Percentiles rank a stretch among this genome's conserved stretches.
These are phyloP conservation scores for Botrytis aclada DNA, from an alignment of 2,329 filamentous ascomycete genomes.

Conservation along the genomic window DNA sequence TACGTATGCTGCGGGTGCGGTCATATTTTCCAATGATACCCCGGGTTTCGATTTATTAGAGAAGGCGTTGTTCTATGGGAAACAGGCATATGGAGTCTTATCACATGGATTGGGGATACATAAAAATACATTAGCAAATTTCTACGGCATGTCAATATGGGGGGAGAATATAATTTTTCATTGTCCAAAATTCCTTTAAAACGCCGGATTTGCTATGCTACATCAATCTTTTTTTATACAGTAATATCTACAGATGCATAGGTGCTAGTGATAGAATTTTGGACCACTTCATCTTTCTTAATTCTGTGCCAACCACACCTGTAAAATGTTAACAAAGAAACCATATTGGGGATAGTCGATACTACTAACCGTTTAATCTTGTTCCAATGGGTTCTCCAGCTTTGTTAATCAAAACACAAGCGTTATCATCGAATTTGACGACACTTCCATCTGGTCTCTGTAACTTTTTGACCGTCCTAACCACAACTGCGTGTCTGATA, in stretches of 20 bases:
- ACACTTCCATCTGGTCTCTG: constrained; percentile 86
- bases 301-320: constrained; percentile 84
- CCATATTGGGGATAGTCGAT: neutral
- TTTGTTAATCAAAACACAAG: constrained; percentile 96
- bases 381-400: constrained; percentile 91
- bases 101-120: constrained; percentile 22
- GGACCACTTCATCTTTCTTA: constrained; percentile 92
- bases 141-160: constrained; percentile 5
- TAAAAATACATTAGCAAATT: neutral
- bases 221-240: constrained; percentile 1
- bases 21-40: constrained; percentile 67
- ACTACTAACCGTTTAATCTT: constrained; percentile 69
- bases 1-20: constrained; percentile 94
- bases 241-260: constrained; percentile 59
- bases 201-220: constrained; percentile 17
- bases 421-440: constrained; percentile 95
- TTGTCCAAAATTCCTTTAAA: constrained; percentile 6
- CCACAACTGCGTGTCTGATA: constrained; percentile 92
- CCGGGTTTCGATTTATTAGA: constrained; percentile 16
- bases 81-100: constrained; percentile 11
- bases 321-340: constrained; percentile 26
- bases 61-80: constrained; percentile 17
- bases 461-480: constrained; percentile 84
- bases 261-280: constrained; percentile 97
- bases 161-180: constrained; percentile 5